Base-by-base conservation (phyloP, 139 green algal species). In the Limnomonas spitsbergensis region DNA sequence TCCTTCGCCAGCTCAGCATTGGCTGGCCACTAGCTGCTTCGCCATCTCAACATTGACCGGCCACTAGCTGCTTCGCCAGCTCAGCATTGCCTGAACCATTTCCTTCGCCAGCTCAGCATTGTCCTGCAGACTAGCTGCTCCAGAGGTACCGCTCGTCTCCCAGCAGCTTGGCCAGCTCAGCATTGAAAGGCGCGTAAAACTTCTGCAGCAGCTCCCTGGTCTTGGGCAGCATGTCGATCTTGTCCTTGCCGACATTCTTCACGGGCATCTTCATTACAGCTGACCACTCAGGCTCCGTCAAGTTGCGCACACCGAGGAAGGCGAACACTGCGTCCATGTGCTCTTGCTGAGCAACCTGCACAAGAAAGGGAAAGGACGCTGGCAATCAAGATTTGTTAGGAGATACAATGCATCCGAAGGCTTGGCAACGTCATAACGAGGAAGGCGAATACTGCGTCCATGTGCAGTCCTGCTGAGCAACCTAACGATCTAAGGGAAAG, bases 311-410 rank as follows among this genome's bases (percentile, higher is more conserved):
- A 78, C 78, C 78, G 31, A 87, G 82, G 69, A 87, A 87, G 32
- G 70, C 74, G 40, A 87, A 75, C 69, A 87, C 69, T 1, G 73
- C 78, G 2, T 80, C 73, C 78, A 91, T 81, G 80, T 91, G 87
- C 66, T 82, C 9, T 27, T 36, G 32, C 34, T 69, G 39, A 0
- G 79, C 81, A 9, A 37, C n/a, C 9, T 53, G 20, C 14, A 34
- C 24, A 70, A 70, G 14, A 70, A 29, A 70, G 24, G 24, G 24
- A 70, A 26, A 70, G 4, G 20, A 34, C 20, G 20, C 61, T 70
- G 26, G 20, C n/a, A 29, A 70, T 14, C 61, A 29, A 34, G n/a
- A n/a, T n/a, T n/a, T n/a, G n/a, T n/a, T n/a, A n/a, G n/a, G n/a
- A n/a, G n/a, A n/a, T n/a, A n/a, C n/a, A n/a, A n/a, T n/a, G n/a